Evolutionary conservation across 2,329 filamentous ascomycete species (phyloP).

Genomic region (Aaosphaeria pasadenensis): DNA sequence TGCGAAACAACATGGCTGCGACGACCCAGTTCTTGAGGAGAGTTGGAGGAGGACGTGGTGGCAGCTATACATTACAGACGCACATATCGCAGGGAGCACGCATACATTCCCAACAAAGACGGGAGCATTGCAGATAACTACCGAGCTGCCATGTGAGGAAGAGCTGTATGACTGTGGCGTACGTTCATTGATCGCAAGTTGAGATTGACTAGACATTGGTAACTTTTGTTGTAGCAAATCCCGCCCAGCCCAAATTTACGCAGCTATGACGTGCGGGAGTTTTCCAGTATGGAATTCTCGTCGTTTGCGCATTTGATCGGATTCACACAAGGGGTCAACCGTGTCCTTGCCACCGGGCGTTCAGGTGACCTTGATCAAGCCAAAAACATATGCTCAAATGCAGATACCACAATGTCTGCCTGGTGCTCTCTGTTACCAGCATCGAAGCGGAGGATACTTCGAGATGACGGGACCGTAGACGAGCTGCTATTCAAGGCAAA

Average conservation of each 20-base stretch:
- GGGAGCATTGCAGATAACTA: constrained; percentile 57
- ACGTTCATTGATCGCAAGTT: constrained; percentile 5
- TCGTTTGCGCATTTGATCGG: constrained; percentile 81
- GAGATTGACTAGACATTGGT: background rate
- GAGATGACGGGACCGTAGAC: constrained; percentile 67
- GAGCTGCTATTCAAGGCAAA: constrained; percentile 82
- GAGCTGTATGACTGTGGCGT: constrained; percentile 51
- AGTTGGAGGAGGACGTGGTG: constrained; percentile 86
- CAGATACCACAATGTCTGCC: constrained; percentile 59
- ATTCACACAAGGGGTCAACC: constrained; percentile 69
- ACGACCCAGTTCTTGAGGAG: constrained; percentile 68
- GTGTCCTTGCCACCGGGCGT: constrained; percentile 54
- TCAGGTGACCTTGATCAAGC: constrained; percentile 9
- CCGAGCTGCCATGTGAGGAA: constrained; percentile 76
- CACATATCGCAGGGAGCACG: constrained; percentile 75
- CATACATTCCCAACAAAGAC: constrained; percentile 63
- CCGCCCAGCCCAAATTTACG: constrained; percentile 52
- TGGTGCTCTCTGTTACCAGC: constrained; percentile 75
- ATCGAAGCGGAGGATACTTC: constrained; percentile 64
- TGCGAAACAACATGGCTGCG: constrained; percentile 59
- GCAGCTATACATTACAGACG: constrained; percentile 74
- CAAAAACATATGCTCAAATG: constrained; percentile 9
- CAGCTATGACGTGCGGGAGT: constrained; percentile 71
- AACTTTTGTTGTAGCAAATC: constrained; percentile 11
- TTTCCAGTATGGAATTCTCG: constrained; percentile 71